Evolutionary conservation across 1,284 basidiomycete genomes (phyloP), one percentile per base, ranked within the genome.

Genomic region (Mycena sp.): DNA sequence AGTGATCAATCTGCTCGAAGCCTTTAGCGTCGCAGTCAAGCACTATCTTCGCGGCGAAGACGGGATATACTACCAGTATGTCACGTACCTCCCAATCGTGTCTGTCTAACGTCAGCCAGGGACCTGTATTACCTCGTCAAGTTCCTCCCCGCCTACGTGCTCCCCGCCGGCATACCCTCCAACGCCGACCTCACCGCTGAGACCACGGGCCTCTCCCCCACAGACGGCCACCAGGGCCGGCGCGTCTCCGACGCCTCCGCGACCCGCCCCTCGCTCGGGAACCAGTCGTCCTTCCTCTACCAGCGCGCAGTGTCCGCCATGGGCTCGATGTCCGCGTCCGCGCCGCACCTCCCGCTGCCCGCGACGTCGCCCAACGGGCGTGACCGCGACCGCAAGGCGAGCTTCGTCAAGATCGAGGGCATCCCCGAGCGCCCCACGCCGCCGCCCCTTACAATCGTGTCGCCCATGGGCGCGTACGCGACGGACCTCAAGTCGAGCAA

Each of bases 81-180:
- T 72, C 35, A 55, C 14, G 4, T 30, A 14, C 32, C 14, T 38
- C 32, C 32, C 32, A 35, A 35, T 35, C 14, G 9, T 35, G 7
- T 7, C 7, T 7, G 32, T 35, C 7, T 35, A 35, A 14, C 32
- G 32, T 35, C 32, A 35, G 74, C 14, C 59, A 86, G 82, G 69
- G 88, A 90, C 71, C 77, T 91, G 5, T 89, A 87, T 73, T 84
- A 87, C 68, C 81, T 86, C 55, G 83, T 88, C 72, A 90, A 89
- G 71, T 89, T 85, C 74, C 81, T 91, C n/a, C 88, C 88, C 2
- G 78, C 84, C 6, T 90, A 90, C 69, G 82, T 84, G 2, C 76
- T 90, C 7, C 87, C 88, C 0, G 71, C 84, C 1, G 85, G 85
- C 30, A 73, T 85, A 48, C 85, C 87, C 14, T 83, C 83, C 17